Conservation (phyloP, 768 basidiomycete genomes). For the Panaeolus cyanescens region DNA sequence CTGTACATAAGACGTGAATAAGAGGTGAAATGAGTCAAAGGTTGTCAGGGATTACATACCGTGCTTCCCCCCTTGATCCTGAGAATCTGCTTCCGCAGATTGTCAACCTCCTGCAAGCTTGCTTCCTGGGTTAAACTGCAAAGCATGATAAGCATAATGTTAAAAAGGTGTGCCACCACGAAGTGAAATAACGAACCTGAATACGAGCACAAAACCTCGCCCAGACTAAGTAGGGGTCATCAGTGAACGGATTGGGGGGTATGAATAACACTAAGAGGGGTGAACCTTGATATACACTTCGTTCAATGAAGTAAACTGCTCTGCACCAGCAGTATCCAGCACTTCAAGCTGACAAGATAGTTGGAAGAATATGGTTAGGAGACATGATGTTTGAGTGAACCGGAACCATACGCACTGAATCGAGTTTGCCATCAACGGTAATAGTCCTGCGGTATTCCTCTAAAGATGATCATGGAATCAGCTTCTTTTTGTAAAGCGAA, state of each 20-base stretch:
- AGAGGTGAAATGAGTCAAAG: neutral
- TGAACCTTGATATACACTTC: conserved; percentile 80
- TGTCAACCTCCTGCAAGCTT: conserved; percentile 78
- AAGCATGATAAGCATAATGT: conserved; percentile 7
- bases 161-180: neutral
- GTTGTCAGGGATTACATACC: conserved; percentile 35
- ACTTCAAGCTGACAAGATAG: conserved; percentile 63
- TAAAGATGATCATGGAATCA: conserved; percentile 27
- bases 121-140: conserved; percentile 79
- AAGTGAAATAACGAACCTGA: conserved; percentile 49
- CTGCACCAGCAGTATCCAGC: conserved; percentile 83
- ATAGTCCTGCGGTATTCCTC: conserved; percentile 72
- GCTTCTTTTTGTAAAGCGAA: conserved; percentile 1
- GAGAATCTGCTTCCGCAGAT: conserved; percentile 78
- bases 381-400: neutral
- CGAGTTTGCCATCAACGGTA: conserved; percentile 64
- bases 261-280: neutral
- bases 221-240: conserved; percentile 48
- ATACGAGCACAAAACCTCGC: conserved; percentile 80
- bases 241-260: conserved; percentile 1
- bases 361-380: neutral
- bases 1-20: conserved; percentile 31
- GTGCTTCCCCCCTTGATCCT: conserved; percentile 74
- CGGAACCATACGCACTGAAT: conserved; percentile 48
- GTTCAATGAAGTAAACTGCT: conserved; percentile 80